Percentiles rank a stretch among this genome's conserved stretches.
phyloP scores from a whole-genome alignment of 1,139 yeast genomes.

The Trichomonascaceae sp. region DNA sequence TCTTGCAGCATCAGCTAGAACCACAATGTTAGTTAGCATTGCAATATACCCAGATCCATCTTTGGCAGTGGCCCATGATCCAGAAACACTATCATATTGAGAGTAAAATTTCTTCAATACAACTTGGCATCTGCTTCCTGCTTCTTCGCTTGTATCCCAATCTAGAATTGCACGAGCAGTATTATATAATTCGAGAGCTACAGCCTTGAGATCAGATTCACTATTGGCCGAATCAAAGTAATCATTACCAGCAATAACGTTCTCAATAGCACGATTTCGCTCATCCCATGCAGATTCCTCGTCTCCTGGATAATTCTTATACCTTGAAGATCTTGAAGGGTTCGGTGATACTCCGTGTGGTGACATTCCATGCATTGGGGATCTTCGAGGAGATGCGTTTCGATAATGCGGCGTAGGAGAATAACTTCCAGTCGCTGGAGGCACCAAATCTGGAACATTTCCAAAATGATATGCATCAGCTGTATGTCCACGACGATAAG shows the following conservation, averaged over 20 bases:
- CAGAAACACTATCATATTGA: neutral
- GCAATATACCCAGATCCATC: constrained; percentile 3
- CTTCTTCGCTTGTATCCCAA: constrained; percentile 6
- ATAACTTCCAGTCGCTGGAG: neutral
- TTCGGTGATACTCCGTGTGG: neutral
- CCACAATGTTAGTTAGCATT: constrained; percentile 3
- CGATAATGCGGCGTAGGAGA: neutral
- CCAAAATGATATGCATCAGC: neutral
- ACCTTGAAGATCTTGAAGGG: neutral
- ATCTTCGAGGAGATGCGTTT: neutral
- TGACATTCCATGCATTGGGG: neutral
- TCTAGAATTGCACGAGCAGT: constrained; percentile 1
- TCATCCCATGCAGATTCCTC: neutral
- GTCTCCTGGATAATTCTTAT: neutral
- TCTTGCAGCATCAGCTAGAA: constrained; percentile 4
- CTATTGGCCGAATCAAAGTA: constrained; percentile 1
- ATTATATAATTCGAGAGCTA: neutral
- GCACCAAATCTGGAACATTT: neutral
- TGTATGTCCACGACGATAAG: neutral
- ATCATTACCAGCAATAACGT: constrained; percentile 5
- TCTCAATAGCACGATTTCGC: constrained; percentile 4
- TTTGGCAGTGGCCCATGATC: neutral
- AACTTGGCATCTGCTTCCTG: neutral
- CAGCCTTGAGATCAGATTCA: constrained; percentile 3
- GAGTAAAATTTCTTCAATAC: constrained; percentile 1